These are phyloP conservation scores for Halenospora varia DNA, from an alignment of 495 filamentous ascomycete species.

Conservation along the genomic window DNA sequence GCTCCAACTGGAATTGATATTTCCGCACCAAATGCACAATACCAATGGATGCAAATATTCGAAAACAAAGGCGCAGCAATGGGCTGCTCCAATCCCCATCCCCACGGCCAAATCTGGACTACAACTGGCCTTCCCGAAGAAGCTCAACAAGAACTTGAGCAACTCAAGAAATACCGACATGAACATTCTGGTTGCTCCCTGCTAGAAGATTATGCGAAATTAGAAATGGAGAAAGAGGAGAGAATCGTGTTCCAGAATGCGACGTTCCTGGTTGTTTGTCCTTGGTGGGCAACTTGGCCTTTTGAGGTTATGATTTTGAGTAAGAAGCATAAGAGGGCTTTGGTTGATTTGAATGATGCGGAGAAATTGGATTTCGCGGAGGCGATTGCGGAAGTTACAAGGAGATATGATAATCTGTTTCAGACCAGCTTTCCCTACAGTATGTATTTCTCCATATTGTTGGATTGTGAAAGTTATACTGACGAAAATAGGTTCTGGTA, in stretches of 20 bases:
- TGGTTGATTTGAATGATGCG: conserved; percentile 70
- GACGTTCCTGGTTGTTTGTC: conserved; percentile 78
- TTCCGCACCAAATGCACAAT: conserved; percentile 55
- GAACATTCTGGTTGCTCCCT: conserved; percentile 70
- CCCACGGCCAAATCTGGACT: conserved; percentile 95
- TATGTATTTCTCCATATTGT: conserved; percentile 25
- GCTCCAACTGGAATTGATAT: conserved; percentile 46
- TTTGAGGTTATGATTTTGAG: conserved; percentile 92
- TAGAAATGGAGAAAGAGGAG: conserved; percentile 79
- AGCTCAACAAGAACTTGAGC: conserved; percentile 68
- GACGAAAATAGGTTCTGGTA: conserved; percentile 53
- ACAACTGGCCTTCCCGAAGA: conserved; percentile 88
- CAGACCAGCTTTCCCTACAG: conserved; percentile 96
- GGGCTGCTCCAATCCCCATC: conserved; percentile 98
- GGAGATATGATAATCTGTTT: conserved; percentile 94
- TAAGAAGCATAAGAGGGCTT: conserved; percentile 70
- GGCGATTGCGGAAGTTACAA: conserved; percentile 77
- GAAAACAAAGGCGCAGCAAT: conserved; percentile 98
- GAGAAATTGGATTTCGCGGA: conserved; percentile 74
- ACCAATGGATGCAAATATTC: conserved; percentile 98
- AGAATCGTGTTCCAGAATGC: conserved; percentile 84
- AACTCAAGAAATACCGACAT: conserved; percentile 69
- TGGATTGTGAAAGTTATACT: not conserved
- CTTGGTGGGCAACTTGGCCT: conserved; percentile 97
- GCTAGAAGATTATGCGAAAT: conserved; percentile 78